A percentile compares a stretch with the other conserved stretches of the same genome.
phyloP scores from a whole-genome alignment of 2,329 filamentous ascomycete species.

The Calycina herbarum region DNA sequence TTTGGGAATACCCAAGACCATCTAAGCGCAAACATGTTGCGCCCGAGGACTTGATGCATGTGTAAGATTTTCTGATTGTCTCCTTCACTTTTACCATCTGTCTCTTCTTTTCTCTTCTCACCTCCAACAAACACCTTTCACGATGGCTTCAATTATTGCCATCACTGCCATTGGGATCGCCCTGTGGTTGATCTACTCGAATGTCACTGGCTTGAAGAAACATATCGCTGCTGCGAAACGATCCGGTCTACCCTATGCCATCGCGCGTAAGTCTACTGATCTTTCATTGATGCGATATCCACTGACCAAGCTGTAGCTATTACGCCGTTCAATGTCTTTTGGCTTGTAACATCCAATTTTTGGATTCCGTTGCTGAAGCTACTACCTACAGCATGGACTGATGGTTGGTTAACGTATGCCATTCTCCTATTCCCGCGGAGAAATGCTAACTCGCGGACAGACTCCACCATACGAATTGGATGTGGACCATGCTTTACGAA shows the following conservation, averaged over 20 bases:
- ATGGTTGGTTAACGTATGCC: conserved; percentile 60
- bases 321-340: conserved; percentile 51
- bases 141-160: conserved; percentile 30
- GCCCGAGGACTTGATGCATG: neutral
- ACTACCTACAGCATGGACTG: conserved; percentile 56
- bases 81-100: neutral
- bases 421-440: neutral
- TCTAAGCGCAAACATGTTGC: neutral
- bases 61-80: neutral
- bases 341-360: conserved; percentile 55
- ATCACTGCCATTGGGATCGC: conserved; percentile 24
- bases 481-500: conserved; percentile 55
- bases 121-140: neutral
- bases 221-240: conserved; percentile 53
- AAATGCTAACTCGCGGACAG: neutral
- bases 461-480: conserved; percentile 48
- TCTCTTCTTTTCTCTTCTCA: neutral
- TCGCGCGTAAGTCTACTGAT: conserved; percentile 49
- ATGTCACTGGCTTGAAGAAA: conserved; percentile 38
- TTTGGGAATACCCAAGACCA: neutral
- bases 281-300: neutral
- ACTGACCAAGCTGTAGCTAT: conserved; percentile 41
- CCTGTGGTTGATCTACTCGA: conserved; percentile 29
- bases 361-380: conserved; percentile 56
- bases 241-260: conserved; percentile 52